Conservation (phyloP, 2,329 filamentous ascomycete species). For the Didymella segeticola region DNA sequence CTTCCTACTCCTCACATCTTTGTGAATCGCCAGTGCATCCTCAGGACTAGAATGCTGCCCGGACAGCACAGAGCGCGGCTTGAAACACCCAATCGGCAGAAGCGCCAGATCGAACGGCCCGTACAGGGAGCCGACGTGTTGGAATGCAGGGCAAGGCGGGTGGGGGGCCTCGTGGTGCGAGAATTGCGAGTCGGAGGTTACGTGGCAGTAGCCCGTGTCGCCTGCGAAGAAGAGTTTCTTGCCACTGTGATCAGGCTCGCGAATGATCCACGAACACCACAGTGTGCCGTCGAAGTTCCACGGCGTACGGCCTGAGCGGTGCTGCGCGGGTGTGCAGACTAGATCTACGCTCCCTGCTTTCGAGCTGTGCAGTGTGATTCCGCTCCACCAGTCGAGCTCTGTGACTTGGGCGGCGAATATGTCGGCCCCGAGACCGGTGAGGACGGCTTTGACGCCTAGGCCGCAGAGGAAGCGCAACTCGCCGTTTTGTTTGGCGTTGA, state of each 20-base stretch:
- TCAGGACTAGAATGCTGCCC: constrained; percentile 57
- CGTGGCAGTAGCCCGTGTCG: constrained; percentile 57
- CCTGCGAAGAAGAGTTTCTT: constrained; percentile 57
- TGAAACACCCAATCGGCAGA: constrained; percentile 58
- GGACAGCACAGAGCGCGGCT: constrained; percentile 54
- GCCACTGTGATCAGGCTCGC: constrained; percentile 30
- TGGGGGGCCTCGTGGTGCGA: constrained; percentile 44
- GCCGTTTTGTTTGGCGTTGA: constrained; percentile 49
- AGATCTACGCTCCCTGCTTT: constrained; percentile 50
- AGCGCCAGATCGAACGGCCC: constrained; percentile 59
- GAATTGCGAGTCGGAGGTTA: constrained; percentile 38
- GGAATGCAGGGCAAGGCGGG: constrained; percentile 57
- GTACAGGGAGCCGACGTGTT: constrained; percentile 54
- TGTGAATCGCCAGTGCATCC: constrained; percentile 57
- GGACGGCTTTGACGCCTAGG: constrained; percentile 49
- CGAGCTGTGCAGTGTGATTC: constrained; percentile 43
- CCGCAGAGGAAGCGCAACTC: constrained; percentile 53
- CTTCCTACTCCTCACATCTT: constrained; percentile 54
- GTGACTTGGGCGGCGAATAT: constrained; percentile 51
- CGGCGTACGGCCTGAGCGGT: constrained; percentile 53
- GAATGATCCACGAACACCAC: constrained; percentile 58
- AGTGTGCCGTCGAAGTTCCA: constrained; percentile 52
- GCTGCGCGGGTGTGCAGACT: constrained; percentile 57
- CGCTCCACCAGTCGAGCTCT: constrained; percentile 61
- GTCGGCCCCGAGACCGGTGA: constrained; percentile 47